Conservation (phyloP, 2,329 filamentous ascomycete species). For the Penicillium polonicum region DNA sequence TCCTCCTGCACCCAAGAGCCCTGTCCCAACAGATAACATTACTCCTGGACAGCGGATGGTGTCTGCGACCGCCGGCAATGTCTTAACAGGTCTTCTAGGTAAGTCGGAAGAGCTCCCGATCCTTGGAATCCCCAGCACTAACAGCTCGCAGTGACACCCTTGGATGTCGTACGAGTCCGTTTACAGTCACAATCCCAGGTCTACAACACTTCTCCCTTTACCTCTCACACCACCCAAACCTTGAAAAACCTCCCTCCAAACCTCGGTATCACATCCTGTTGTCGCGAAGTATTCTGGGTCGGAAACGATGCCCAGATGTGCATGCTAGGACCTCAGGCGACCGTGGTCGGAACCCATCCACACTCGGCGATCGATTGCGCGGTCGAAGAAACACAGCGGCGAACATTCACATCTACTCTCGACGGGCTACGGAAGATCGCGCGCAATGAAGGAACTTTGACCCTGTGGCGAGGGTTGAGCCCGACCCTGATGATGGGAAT, state of each 20-base stretch:
- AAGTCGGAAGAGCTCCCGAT: slow-evolving; percentile 34
- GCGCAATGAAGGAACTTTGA: slow-evolving; percentile 80
- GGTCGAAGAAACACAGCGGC: slow-evolving; percentile 80
- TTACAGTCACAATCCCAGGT: slow-evolving; percentile 75
- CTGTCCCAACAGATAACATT: slow-evolving; percentile 52
- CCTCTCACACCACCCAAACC: slow-evolving; percentile 48
- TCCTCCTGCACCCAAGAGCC: slow-evolving; percentile 19
- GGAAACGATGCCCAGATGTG: slow-evolving; percentile 81
- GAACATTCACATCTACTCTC: slow-evolving; percentile 83
- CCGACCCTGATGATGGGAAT: slow-evolving; percentile 92
- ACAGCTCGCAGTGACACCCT: slow-evolving; percentile 72
- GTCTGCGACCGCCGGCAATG: slow-evolving; percentile 84
- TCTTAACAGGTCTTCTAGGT: slow-evolving; percentile 88
- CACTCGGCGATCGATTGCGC: slow-evolving; percentile 67
- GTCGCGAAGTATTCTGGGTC: slow-evolving; percentile 94
- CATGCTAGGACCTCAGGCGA: slow-evolving; percentile 57
- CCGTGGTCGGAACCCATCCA: slow-evolving; percentile 43
- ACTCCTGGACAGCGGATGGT: slow-evolving; percentile 90
- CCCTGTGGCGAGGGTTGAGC: slow-evolving; percentile 90
- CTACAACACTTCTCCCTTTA: slow-evolving; percentile 57
- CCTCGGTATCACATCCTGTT: slow-evolving; percentile 90
- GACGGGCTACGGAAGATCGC: slow-evolving; percentile 94
- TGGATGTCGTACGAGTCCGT: slow-evolving; percentile 94
- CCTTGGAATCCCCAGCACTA: not conserved
- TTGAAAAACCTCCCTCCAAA: slow-evolving; percentile 74